phyloP scores from a whole-genome alignment of 192 early-diverging fungal species.

The Spizellomyces sp. region DNA sequence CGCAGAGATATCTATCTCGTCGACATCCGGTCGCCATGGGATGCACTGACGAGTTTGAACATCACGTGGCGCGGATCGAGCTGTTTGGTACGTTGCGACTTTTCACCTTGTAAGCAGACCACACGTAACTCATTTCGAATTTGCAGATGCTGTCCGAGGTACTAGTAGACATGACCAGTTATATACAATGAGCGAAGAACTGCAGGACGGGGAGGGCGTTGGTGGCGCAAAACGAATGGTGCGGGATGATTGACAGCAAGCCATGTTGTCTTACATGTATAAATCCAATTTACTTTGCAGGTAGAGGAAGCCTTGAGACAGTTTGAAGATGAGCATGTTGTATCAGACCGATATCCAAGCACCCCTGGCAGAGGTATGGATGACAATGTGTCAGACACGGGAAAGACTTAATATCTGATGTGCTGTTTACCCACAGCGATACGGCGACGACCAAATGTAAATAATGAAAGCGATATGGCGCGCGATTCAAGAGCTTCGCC shows the following conservation, averaged over 20 bases:
- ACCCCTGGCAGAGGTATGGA: too few species aligned
- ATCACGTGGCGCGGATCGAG: background rate
- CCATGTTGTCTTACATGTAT: background rate
- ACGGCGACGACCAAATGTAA: too few species aligned
- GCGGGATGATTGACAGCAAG: background rate
- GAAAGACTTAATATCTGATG: too few species aligned
- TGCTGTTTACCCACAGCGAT: too few species aligned
- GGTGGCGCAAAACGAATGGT: background rate
- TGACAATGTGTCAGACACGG: too few species aligned
- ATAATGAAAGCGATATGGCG: too few species aligned
- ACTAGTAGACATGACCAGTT: constrained; percentile 27
- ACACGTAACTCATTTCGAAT: background rate
- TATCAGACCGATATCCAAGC: background rate
- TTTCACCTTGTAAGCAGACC: too few species aligned
- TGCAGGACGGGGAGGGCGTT: background rate
- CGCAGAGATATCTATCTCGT: constrained; percentile 11
- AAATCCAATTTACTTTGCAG: background rate
- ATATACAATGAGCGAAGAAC: background rate
- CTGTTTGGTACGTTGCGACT: too few species aligned
- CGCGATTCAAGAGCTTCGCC: too few species aligned
- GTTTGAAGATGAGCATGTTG: background rate
- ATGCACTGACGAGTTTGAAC: background rate
- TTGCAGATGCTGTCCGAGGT: constrained; percentile 12
- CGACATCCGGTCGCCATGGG: constrained; percentile 12
- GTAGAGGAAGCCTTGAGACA: background rate